Conservation (phyloP, 768 basidiomycete genomes). For the Mycena polygramma region DNA sequence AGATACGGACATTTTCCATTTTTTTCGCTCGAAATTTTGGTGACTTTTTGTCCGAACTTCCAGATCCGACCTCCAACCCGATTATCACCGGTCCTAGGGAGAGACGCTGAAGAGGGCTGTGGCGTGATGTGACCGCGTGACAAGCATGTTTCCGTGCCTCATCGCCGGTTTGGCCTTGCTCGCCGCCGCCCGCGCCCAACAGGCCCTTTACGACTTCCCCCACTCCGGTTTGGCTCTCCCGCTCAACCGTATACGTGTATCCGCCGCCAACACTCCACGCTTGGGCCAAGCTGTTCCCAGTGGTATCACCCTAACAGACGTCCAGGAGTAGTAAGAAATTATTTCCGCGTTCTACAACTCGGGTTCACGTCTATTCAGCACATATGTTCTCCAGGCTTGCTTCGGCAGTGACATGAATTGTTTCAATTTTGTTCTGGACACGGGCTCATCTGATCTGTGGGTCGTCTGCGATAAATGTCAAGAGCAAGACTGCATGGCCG, state of each 20-base stretch:
- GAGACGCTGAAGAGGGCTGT: too few relatives aligned
- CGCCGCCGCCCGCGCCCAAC: conserved; percentile 19
- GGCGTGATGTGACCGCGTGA: neutral
- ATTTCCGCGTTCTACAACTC: neutral
- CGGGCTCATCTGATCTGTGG: conserved; percentile 74
- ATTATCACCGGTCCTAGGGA: too few relatives aligned
- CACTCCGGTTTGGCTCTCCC: conserved; percentile 10
- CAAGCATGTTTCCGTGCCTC: neutral
- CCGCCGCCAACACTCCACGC: neutral
- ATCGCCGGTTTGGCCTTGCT: neutral
- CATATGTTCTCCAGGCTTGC: conserved; percentile 49
- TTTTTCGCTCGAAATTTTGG: too few relatives aligned
- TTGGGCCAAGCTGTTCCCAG: conserved; percentile 25
- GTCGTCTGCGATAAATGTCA: conserved; percentile 62
- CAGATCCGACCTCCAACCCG: too few relatives aligned
- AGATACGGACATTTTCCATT: too few relatives aligned
- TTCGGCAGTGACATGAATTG: conserved; percentile 33
- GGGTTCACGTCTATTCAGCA: conserved; percentile 17
- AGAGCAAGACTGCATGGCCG: conserved; percentile 57
- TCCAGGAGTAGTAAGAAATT: conserved; percentile 26
- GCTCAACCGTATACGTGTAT: conserved; percentile 6
- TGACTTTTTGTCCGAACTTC: too few relatives aligned
- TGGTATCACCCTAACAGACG: conserved; percentile 26
- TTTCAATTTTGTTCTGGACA: conserved; percentile 57
- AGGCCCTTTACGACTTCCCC: neutral